These are phyloP conservation scores for Botryobasidium botryosum DNA, from an alignment of 768 basidiomycete species.

Conservation along the genomic window DNA sequence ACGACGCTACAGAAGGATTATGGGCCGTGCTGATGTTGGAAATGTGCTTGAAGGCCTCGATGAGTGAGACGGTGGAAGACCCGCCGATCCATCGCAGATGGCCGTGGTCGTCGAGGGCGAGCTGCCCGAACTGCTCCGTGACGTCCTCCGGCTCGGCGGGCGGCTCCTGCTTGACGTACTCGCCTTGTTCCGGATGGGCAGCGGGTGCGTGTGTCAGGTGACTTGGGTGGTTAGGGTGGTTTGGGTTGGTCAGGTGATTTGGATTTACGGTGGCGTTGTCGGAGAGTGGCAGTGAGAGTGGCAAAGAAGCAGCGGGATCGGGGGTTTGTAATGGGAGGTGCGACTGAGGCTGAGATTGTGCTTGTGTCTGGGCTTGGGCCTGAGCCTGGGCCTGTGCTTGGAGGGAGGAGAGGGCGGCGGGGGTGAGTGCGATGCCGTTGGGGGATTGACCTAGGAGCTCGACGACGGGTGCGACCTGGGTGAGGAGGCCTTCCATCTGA, in stretches of 20 bases:
- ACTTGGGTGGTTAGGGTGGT: too few species aligned
- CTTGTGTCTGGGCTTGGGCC: too few species aligned
- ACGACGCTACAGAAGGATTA: constrained; percentile 61
- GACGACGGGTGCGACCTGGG: constrained; percentile 62
- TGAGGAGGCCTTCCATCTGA: constrained; percentile 77
- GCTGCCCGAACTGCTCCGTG: constrained; percentile 70
- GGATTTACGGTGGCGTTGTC: too few species aligned
- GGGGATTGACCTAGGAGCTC: too few species aligned
- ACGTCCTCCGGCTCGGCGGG: constrained; percentile 38
- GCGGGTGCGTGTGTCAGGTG: too few species aligned
- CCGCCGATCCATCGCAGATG: constrained; percentile 88
- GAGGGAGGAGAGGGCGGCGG: neutral
- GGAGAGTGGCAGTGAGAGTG: neutral
- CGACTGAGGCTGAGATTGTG: too few species aligned
- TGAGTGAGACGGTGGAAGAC: constrained; percentile 82
- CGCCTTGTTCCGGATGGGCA: too few species aligned
- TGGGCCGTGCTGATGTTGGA: constrained; percentile 12
- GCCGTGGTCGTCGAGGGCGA: constrained; percentile 77
- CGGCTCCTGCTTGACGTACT: constrained; percentile 24
- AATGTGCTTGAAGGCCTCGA: constrained; percentile 58
- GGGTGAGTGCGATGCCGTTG: neutral
- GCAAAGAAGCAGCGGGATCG: neutral
- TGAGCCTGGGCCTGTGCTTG: neutral
- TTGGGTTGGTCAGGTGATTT: neutral
- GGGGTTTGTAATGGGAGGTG: neutral